Conservation (phyloP, 2,329 filamentous ascomycete species). For the Xylariaceae sp. region DNA sequence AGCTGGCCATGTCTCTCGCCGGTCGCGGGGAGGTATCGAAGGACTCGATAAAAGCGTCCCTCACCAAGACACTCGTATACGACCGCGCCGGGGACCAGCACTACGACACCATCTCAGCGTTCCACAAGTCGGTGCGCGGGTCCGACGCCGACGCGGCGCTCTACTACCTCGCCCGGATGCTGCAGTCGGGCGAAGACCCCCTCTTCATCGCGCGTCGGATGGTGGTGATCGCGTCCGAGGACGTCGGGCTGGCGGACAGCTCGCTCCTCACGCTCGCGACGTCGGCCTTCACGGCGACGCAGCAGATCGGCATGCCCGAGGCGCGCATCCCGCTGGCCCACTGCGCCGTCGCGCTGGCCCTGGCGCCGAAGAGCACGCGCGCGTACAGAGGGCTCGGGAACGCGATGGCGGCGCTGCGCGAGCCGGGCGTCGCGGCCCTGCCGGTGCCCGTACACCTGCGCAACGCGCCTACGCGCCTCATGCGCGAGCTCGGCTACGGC, state of each 20-base stretch:
- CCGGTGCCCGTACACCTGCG: constrained; percentile 82
- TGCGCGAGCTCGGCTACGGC: constrained; percentile 90
- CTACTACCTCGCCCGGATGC: constrained; percentile 94
- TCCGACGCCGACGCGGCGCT: constrained; percentile 80
- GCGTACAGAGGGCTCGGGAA: constrained; percentile 79
- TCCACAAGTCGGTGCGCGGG: constrained; percentile 92
- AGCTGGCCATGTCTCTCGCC: constrained; percentile 77
- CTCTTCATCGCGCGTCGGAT: constrained; percentile 88
- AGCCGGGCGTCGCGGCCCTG: constrained; percentile 75
- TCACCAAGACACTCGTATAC: constrained; percentile 92
- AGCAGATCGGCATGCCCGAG: constrained; percentile 94
- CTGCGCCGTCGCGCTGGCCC: constrained; percentile 71
- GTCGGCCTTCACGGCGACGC: constrained; percentile 76
- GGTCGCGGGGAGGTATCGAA: constrained; percentile 60
- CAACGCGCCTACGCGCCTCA: constrained; percentile 85
- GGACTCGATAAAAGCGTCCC: constrained; percentile 69
- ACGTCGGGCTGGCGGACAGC: constrained; percentile 86
- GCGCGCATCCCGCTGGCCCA: constrained; percentile 89
- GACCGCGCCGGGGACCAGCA: constrained; percentile 93
- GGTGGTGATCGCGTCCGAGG: constrained; percentile 91
- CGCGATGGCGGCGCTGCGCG: constrained; percentile 69
- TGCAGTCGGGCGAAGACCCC: constrained; percentile 89
- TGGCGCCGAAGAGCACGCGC: constrained; percentile 81
- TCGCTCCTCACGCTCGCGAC: constrained; percentile 78
- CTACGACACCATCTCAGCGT: constrained; percentile 95